Evolutionary conservation across 768 basidiomycete species (phyloP).

Genomic region (Trametes meyenii): DNA sequence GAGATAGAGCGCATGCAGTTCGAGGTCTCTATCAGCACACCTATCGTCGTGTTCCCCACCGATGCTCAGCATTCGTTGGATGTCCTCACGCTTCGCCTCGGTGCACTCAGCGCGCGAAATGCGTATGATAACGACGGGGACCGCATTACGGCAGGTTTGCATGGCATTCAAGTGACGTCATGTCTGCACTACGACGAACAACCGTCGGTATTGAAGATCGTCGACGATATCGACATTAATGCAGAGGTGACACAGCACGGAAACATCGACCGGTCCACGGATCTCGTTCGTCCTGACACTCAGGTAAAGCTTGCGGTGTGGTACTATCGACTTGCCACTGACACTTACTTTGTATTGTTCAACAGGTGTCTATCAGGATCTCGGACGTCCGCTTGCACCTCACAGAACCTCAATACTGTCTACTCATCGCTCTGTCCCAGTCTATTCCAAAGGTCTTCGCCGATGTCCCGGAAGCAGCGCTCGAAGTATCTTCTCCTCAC

Average conservation of each 20-base stretch:
- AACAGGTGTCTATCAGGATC: conserved; percentile 68
- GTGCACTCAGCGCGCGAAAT: conserved; percentile 87
- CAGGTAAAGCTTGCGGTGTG: conserved; percentile 50
- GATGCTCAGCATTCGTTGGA: conserved; percentile 64
- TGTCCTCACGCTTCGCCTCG: conserved; percentile 77
- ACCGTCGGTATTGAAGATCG: conserved; percentile 72
- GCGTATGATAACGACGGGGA: conserved; percentile 58
- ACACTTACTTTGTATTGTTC: not conserved
- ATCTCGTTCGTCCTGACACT: conserved; percentile 65
- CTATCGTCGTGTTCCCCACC: conserved; percentile 87
- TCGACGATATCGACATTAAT: conserved; percentile 84
- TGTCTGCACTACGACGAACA: conserved; percentile 51
- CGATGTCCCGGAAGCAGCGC: conserved; percentile 43
- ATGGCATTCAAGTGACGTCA: conserved; percentile 83
- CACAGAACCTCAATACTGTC: conserved; percentile 80
- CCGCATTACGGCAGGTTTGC: conserved; percentile 73
- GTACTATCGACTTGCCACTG: not conserved
- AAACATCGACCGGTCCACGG: conserved; percentile 52
- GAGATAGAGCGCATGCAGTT: conserved; percentile 95
- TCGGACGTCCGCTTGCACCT: conserved; percentile 85
- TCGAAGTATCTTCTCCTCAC: not conserved
- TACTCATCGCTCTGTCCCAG: conserved; percentile 65
- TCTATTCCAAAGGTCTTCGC: conserved; percentile 71
- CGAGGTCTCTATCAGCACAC: conserved; percentile 86
- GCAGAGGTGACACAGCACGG: conserved; percentile 68